Percentiles rank a stretch among this genome's conserved stretches.
Conservation (phyloP, 306 rosid species). For the Canavalia ensiformis region DNA sequence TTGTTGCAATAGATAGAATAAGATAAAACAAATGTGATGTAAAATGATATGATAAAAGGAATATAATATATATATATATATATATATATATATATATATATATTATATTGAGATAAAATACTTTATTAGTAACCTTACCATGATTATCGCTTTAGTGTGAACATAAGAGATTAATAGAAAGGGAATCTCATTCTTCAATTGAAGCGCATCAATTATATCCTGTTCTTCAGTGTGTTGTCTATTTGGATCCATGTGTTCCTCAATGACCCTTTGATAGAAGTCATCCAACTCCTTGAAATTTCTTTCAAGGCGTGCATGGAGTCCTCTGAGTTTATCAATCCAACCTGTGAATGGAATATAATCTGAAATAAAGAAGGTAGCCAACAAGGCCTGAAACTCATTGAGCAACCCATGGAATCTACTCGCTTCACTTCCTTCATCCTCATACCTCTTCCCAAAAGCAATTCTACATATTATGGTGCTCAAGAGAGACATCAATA, state of each 20-base stretch:
- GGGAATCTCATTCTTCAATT: constrained; percentile 19
- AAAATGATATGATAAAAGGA: no score
- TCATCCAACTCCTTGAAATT: constrained; percentile 35
- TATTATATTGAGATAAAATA: no score
- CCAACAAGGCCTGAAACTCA: constrained; percentile 12
- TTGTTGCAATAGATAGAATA: no score
- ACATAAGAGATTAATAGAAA: constrained; percentile 7
- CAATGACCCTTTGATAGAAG: constrained; percentile 42
- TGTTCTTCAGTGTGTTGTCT: background rate
- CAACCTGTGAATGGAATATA: constrained; percentile 43
- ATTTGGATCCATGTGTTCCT: constrained; percentile 24
- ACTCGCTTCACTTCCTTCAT: constrained; percentile 27
- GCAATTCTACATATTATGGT: constrained; percentile 30
- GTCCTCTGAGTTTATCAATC: constrained; percentile 42
- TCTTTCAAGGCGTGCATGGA: background rate
- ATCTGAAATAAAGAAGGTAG: constrained; percentile 3
- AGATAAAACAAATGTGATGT: no score
- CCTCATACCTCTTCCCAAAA: constrained; percentile 38
- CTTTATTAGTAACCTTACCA: background rate
- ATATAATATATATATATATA: no score
- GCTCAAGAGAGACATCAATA: background rate
- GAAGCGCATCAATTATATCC: constrained; percentile 41
- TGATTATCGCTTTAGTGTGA: constrained; percentile 30
- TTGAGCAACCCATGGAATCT: constrained; percentile 18
- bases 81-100: no score